A percentile compares a stretch with the other conserved stretches of the same genome.
These are phyloP conservation scores for Fusarium mundagurra DNA, from an alignment of 2,329 filamentous ascomycete species.

Conservation along the genomic window DNA sequence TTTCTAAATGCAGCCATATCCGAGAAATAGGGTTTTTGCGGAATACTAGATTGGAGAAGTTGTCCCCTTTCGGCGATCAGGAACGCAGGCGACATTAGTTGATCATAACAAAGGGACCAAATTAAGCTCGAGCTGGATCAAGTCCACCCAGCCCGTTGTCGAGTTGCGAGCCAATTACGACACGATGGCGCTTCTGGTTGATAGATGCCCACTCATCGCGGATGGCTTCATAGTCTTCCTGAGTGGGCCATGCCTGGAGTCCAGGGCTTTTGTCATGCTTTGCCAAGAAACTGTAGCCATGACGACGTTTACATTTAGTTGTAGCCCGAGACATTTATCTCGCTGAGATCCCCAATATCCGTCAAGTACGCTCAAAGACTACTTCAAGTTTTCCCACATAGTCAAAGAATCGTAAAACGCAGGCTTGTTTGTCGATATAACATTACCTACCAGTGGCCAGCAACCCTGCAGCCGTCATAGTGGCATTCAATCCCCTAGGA, in stretches of 20 bases:
- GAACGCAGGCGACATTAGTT: not conserved
- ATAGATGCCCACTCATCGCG: constrained; percentile 7
- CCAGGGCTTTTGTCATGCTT: not conserved
- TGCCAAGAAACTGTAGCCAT: constrained; percentile 8
- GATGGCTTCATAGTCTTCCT: constrained; percentile 27
- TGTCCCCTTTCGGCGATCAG: constrained; percentile 18
- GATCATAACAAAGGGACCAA: constrained; percentile 1
- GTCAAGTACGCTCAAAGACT: not conserved
- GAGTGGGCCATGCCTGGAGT: constrained; percentile 14
- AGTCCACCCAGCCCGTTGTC: constrained; percentile 5
- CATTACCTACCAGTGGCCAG: not conserved
- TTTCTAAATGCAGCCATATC: constrained; percentile 11
- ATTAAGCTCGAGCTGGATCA: constrained; percentile 26
- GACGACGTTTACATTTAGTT: not conserved
- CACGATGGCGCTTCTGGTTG: constrained; percentile 6
- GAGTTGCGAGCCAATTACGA: constrained; percentile 4
- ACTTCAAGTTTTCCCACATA: not conserved
- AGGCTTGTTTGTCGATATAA: not conserved
- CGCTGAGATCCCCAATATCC: not conserved
- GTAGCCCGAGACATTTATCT: constrained; percentile 24
- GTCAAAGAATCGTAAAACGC: not conserved
- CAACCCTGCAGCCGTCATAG: not conserved
- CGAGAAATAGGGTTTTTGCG: constrained; percentile 2
- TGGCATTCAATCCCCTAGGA: constrained; percentile 2
- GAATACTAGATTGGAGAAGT: not conserved